Evolutionary conservation across 495 filamentous ascomycete genomes (phyloP), one percentile per base, ranked within the genome.

Genomic region (Penicillium canescens): DNA sequence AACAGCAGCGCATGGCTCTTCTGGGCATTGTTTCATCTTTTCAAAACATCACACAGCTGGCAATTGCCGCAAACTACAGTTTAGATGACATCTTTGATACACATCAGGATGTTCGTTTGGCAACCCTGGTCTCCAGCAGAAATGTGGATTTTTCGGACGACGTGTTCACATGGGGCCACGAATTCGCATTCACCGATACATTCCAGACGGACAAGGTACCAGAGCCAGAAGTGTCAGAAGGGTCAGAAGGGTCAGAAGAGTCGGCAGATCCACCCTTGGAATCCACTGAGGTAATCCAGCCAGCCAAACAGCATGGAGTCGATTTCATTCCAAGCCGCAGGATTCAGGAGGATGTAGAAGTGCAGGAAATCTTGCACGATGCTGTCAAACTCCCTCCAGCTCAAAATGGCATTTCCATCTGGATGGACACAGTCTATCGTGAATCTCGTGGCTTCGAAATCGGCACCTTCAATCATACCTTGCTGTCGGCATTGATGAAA

Each of bases 401-500:
- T 2, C 11, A 46, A 20, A 1, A 9, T 1, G 60, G 55, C 20
- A 70, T 77, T 26, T 38, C 64, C 13, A 1, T 42, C 3, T 77
- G 74, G 71, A 55, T 75, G 0, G 50, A 55, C 20, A 43, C 60
- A 3, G 21, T 61, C 3, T 70, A 73, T 47, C 47, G 40, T 3
- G 51, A 42, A 1, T 69, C 66, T 13, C 57, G 66, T 34, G 72
- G 69, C 1, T 71, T 75, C 28, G 71, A 72, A 24, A 45, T 74
- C 6, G 68, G 69, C 0, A 68, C 62, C 1, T 71, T 79, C 54
- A 65, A 75, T 21, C 37, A 59, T 4, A 56, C 65, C 0, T 42
- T 86, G 0, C 54, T 82, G 9, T 60, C 69, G 0, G 73, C 58
- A 9, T 65, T 76, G 7, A 81, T 83, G 62, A 75, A 73, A 18